Percentiles rank a stretch among this genome's conserved stretches.
These are phyloP conservation scores for Acarospora socialis DNA, from an alignment of 2,329 filamentous ascomycete species.

Conservation along the genomic window DNA sequence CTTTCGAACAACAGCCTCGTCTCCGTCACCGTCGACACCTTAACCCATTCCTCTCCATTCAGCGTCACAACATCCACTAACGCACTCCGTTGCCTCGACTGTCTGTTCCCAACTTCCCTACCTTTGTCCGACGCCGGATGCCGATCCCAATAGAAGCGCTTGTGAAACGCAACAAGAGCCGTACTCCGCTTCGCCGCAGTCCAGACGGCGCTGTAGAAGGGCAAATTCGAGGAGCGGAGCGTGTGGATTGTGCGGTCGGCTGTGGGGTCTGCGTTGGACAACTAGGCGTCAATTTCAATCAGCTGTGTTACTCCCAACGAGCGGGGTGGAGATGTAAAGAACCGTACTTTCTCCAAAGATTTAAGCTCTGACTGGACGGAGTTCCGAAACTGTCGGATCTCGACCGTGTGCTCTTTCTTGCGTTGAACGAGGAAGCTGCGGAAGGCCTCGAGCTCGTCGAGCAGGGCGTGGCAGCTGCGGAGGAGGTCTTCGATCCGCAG, in stretches of 20 bases:
- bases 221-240: slow-evolving; percentile 50
- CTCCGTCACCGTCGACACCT: slow-evolving; percentile 52
- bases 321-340: slow-evolving; percentile 1
- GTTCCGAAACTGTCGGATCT: slow-evolving; percentile 35
- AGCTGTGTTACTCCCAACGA: slow-evolving; percentile 2
- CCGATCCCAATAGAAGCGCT: slow-evolving; percentile 37
- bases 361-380: slow-evolving; percentile 35
- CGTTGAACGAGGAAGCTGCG: slow-evolving; percentile 27
- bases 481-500: slow-evolving; percentile 22
- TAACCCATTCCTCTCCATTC: slow-evolving; percentile 51
- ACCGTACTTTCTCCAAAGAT: slow-evolving; percentile 30
- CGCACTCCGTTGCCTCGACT: slow-evolving; percentile 33
- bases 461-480: slow-evolving; percentile 26
- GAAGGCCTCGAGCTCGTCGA: slow-evolving; percentile 33
- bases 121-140: slow-evolving; percentile 11
- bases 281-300: slow-evolving; percentile 9
- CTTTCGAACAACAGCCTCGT: slow-evolving; percentile 52
- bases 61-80: slow-evolving; percentile 51
- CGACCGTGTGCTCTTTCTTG: slow-evolving; percentile 32
- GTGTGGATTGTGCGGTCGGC: slow-evolving; percentile 18
- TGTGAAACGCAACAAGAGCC: slow-evolving; percentile 43
- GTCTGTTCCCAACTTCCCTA: slow-evolving; percentile 23
- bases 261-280: slow-evolving; percentile 15
- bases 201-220: slow-evolving; percentile 53
- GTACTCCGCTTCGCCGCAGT: slow-evolving; percentile 42